Evolutionary conservation across 2,329 filamentous ascomycete species (phyloP).

Genomic region (Arthrobotrys musiformis): DNA sequence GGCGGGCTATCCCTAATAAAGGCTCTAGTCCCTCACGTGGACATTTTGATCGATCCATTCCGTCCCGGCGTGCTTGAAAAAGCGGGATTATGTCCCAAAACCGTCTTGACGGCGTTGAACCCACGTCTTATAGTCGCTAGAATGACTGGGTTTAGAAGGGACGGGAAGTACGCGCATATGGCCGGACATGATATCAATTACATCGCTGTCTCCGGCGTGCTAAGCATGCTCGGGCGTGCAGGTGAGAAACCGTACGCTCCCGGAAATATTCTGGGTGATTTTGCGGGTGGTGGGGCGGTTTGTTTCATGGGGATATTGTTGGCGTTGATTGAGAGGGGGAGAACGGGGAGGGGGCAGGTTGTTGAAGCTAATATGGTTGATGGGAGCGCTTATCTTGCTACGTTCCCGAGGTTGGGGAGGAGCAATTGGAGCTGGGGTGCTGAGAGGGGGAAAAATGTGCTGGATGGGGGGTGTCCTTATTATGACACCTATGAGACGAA

Average conservation of each 20-base stretch:
- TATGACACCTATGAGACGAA: constrained; percentile 89
- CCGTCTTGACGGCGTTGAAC: constrained; percentile 72
- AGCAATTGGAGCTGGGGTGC: constrained; percentile 72
- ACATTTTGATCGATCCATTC: constrained; percentile 92
- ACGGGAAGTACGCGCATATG: constrained; percentile 75
- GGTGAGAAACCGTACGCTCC: constrained; percentile 76
- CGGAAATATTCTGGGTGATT: constrained; percentile 86
- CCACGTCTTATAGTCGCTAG: constrained; percentile 81
- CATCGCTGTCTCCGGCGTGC: constrained; percentile 83
- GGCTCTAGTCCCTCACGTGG: constrained; percentile 71
- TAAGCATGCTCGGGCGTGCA: constrained; percentile 75
- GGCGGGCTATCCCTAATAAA: constrained; percentile 74
- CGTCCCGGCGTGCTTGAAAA: constrained; percentile 90
- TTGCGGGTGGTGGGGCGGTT: constrained; percentile 85
- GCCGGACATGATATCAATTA: constrained; percentile 75
- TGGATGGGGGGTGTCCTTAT: constrained; percentile 87
- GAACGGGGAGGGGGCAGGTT: constrained; percentile 79
- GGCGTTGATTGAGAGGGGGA: constrained; percentile 75
- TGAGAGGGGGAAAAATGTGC: constrained; percentile 72
- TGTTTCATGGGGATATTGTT: constrained; percentile 85
- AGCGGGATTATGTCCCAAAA: constrained; percentile 76
- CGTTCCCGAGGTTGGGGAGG: constrained; percentile 76
- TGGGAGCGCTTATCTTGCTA: constrained; percentile 80
- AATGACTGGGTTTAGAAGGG: constrained; percentile 88
- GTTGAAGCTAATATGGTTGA: constrained; percentile 98